Evolutionary conservation across 768 basidiomycete genomes (phyloP).

Genomic region (Hypsizygus marmoreus): DNA sequence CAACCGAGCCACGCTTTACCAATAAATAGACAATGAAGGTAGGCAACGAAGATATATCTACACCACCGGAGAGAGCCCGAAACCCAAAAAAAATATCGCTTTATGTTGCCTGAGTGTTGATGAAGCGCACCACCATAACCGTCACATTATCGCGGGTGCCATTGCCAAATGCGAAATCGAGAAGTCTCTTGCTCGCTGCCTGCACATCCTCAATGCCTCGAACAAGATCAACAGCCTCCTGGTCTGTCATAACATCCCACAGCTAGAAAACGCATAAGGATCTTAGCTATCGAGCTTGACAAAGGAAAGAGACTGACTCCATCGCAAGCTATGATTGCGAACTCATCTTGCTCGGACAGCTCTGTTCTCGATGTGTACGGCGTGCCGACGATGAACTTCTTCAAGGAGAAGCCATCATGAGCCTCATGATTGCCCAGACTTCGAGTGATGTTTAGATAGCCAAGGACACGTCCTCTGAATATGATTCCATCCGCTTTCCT

Average conservation of each 20-base stretch:
- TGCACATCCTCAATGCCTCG: constrained; percentile 10
- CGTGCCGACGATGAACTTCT: constrained; percentile 16
- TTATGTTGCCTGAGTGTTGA: constrained; percentile 1
- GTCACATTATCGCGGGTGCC: constrained; percentile 20
- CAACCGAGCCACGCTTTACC: too few relatives aligned
- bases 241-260: constrained; percentile 18
- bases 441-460: constrained; percentile 17
- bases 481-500: constrained; percentile 15
- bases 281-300: background rate
- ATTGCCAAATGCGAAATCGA: constrained; percentile 13
- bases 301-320: constrained; percentile 9
- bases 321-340: constrained; percentile 18
- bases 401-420: constrained; percentile 16
- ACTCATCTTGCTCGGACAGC: constrained; percentile 12
- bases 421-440: constrained; percentile 19
- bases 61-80: background rate
- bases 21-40: too few relatives aligned
- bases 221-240: constrained; percentile 14
- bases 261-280: constrained; percentile 6
- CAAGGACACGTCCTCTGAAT: constrained; percentile 18
- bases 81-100: background rate
- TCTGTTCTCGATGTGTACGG: constrained; percentile 8
- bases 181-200: constrained; percentile 15
- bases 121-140: constrained; percentile 18
- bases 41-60: background rate